Base-by-base conservation (phyloP, 140 eudicot species). In the Anethum foeniculum region DNA sequence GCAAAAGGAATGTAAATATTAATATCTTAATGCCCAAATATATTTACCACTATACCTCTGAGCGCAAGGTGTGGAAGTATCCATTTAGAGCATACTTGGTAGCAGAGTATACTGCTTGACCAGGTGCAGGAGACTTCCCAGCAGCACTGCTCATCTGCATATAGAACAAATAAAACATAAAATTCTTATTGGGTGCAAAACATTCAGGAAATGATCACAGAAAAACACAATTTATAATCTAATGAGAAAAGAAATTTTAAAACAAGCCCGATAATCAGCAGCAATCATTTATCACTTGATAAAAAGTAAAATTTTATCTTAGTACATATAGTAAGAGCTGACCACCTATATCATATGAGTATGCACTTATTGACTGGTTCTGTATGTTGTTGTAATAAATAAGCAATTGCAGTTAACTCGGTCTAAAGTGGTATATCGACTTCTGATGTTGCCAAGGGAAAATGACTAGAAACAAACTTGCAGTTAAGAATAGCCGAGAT, bases 121-220 rank as follows among this genome's bases (percentile, higher is more conserved):
- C 97, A 23, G 99, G 93, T 74, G 99, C 99, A 81, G 99, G 99
- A 79, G 87, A 47, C 87, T 95, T 95, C 83, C 99, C 99, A 23
- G 99, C 97, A 72, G 99, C 99, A 90, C 99, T 95, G 85, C 97
- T 92, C 97, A 95, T 95, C 99, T 95, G 82, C 72, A 82, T 52
- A 79, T 27, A 71, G 72, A 81, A 15, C 77, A 16, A 77, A 77
- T 13, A 16, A 77, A 56, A 7, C 6, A 1, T 14, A 75, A 46
- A 1, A 73, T 41, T 73, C 60, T 75, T n/a, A 23, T 12, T 13
- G 32, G 75, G 49, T 11, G 54, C 14, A 38, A 41, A 27, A 41
- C 51, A n/a, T 23, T 8, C 5, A 23, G 23, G 4, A 36, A 71
- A 6, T 36, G 13, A 1, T 13, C n/a, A 38, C 5, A 11, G 30